phyloP scores from a whole-genome alignment of 2,329 filamentous ascomycete species.

The Aspergillus sergii region DNA sequence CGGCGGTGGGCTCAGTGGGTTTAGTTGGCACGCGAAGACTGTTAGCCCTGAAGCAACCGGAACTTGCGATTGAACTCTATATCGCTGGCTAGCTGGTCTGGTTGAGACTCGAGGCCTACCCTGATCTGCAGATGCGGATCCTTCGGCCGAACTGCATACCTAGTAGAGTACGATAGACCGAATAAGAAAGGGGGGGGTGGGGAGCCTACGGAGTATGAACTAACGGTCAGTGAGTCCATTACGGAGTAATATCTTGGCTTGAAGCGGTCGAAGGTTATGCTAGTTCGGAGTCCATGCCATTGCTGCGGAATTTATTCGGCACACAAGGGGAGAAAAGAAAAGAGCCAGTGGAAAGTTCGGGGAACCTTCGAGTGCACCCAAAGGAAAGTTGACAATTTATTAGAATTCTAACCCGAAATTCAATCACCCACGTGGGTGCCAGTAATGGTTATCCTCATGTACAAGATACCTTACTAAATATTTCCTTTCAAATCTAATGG shows the following conservation, averaged over 20 bases:
- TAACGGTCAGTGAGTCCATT: neutral
- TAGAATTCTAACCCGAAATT: neutral
- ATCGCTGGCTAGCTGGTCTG: neutral
- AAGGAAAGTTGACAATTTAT: neutral
- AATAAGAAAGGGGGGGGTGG: too few relatives aligned
- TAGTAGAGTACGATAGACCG: neutral
- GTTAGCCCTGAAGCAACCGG: neutral
- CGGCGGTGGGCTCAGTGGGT: neutral
- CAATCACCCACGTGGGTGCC: conserved; percentile 1
- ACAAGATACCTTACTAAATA: neutral
- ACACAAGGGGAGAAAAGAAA: neutral
- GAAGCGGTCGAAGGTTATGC: neutral
- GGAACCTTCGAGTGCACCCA: neutral
- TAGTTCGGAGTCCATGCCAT: neutral
- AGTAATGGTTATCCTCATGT: neutral
- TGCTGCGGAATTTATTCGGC: neutral
- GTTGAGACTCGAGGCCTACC: neutral
- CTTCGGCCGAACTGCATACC: conserved; percentile 4
- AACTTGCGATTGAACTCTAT: conserved; percentile 2
- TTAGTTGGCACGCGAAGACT: conserved; percentile 6
- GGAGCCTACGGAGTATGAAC: neutral
- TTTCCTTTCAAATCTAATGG: neutral
- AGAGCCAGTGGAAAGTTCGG: neutral
- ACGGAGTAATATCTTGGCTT: neutral
- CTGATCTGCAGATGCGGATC: neutral